Conservation (phyloP, 2,329 filamentous ascomycete species). For the Fonsecaea nubica region DNA sequence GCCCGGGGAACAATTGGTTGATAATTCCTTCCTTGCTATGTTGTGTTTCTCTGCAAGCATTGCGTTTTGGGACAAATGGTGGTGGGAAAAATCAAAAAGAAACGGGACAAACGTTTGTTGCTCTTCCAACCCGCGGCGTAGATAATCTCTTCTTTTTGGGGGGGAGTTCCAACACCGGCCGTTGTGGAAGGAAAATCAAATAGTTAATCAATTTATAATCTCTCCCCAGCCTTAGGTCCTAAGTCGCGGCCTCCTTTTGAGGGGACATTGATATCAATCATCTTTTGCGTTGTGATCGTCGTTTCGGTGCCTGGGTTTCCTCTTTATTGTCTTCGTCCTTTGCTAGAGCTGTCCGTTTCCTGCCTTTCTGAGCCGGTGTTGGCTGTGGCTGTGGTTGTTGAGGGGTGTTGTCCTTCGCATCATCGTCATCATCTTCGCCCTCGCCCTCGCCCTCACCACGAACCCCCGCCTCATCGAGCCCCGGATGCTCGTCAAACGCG, state of each 20-base stretch:
- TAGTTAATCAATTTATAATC: constrained; percentile 2
- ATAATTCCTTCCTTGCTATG: background rate
- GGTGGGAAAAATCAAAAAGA: background rate
- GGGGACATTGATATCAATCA: background rate
- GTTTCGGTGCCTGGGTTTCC: constrained; percentile 20
- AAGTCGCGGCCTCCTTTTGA: too few relatives aligned
- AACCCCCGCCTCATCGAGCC: background rate
- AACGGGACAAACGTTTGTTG: background rate
- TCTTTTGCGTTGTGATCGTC: constrained; percentile 25
- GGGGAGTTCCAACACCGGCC: too few relatives aligned
- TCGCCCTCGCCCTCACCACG: background rate
- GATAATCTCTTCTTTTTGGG: background rate
- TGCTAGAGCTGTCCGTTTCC: background rate
- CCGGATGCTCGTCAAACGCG: background rate
- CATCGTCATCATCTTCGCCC: constrained; percentile 6
- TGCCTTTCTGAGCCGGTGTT: background rate
- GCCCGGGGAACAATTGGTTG: background rate
- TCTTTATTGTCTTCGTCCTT: constrained; percentile 6
- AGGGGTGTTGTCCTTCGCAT: background rate
- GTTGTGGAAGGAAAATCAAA: background rate
- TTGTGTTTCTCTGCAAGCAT: constrained; percentile 8
- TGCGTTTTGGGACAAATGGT: background rate
- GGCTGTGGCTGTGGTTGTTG: background rate
- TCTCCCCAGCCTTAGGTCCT: background rate
- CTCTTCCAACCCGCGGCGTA: background rate